phyloP scores from a whole-genome alignment of 208 protist genomes.

The Porcisia hertigi region DNA sequence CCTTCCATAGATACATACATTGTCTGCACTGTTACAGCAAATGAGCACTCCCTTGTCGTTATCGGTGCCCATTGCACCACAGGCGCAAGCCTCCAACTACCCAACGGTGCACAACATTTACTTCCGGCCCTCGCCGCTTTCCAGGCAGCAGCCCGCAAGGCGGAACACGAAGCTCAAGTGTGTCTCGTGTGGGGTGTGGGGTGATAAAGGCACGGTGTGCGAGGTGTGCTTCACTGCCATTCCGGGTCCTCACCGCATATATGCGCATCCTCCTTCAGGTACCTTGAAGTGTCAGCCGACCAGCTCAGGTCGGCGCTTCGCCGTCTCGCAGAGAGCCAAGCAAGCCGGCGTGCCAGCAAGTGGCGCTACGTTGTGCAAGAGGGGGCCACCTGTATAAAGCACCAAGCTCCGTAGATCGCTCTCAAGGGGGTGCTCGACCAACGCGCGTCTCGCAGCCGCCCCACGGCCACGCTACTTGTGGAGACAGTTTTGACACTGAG shows the following conservation, averaged over 20 bases:
- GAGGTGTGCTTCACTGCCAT: constrained; percentile 15
- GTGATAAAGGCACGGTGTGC: constrained; percentile 22
- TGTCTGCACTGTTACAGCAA: neutral
- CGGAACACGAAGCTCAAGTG: constrained; percentile 33
- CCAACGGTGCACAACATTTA: constrained; percentile 25
- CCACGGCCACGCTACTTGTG: neutral
- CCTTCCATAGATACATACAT: neutral
- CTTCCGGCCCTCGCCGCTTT: constrained; percentile 10
- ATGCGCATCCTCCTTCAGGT: neutral
- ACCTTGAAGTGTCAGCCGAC: neutral
- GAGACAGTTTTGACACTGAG: neutral
- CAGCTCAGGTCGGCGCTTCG: no score
- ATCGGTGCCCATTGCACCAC: constrained; percentile 12
- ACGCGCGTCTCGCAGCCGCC: neutral
- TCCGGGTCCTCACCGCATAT: constrained; percentile 16
- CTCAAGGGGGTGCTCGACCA: neutral
- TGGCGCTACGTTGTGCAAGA: neutral
- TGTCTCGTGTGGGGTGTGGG: constrained; percentile 27
- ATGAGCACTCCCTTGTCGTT: neutral
- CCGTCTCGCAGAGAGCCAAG: neutral
- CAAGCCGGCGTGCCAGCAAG: neutral
- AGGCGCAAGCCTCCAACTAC: constrained; percentile 30
- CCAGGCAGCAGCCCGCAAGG: neutral
- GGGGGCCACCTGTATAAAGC: neutral
- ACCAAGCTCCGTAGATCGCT: neutral